phyloP scores from a whole-genome alignment of 495 filamentous ascomycete species.

The Talaromyces adpressus region DNA sequence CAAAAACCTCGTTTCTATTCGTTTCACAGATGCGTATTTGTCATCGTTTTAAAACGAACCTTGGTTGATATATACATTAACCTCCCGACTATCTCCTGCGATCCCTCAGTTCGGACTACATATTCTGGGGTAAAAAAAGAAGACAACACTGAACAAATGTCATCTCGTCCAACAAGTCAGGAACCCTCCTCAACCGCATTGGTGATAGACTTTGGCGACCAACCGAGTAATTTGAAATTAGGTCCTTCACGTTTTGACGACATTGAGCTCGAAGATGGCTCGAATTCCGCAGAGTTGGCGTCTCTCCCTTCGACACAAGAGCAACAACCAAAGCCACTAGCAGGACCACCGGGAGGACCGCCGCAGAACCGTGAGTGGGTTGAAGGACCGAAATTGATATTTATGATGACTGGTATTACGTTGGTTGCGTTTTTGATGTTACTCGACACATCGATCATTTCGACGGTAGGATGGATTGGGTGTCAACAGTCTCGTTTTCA shows the following conservation, averaged over 20 bases:
- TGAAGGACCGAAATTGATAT: slow-evolving; percentile 20
- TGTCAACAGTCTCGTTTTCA: not conserved
- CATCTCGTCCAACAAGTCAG: not conserved
- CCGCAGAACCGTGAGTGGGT: slow-evolving; percentile 5
- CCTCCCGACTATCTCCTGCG: not conserved
- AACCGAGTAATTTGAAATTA: not conserved
- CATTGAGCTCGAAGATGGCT: not conserved
- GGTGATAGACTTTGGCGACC: not conserved
- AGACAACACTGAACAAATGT: not conserved
- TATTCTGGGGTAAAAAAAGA: not conserved
- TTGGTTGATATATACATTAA: not conserved
- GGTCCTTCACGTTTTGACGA: not conserved
- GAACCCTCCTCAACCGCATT: not conserved
- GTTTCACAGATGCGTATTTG: too few relatives aligned
- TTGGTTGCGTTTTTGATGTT: slow-evolving; percentile 40
- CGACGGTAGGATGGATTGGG: slow-evolving; percentile 28
- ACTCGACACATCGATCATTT: slow-evolving; percentile 43
- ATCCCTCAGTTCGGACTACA: not conserved
- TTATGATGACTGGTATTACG: slow-evolving; percentile 14
- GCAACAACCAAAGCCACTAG: not conserved
- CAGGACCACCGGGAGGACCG: not conserved
- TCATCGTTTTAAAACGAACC: not conserved
- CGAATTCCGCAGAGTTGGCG: not conserved
- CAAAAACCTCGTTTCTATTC: too few relatives aligned
- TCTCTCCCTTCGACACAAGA: not conserved